Conservation (phyloP, 495 filamentous ascomycete genomes). For the Tirmania nivea region DNA sequence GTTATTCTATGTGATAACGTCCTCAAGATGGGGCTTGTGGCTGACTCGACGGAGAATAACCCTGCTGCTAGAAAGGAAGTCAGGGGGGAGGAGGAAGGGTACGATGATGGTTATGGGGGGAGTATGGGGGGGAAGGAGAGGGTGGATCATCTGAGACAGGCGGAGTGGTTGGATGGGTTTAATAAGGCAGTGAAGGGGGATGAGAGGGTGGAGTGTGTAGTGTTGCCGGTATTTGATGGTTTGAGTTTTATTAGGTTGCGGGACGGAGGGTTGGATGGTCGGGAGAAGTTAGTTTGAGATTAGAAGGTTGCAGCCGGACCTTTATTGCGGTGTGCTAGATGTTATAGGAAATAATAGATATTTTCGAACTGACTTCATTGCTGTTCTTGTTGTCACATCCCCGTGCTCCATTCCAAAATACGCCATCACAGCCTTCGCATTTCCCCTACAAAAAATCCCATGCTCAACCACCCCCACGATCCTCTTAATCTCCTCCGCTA, state of each 20-base stretch:
- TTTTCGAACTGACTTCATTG: no score
- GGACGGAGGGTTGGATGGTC: no score
- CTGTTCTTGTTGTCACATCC: slow-evolving; percentile 23
- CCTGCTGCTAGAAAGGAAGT: not conserved
- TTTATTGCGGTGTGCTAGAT: no score
- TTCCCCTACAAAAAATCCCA: slow-evolving; percentile 64
- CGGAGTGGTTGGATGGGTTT: slow-evolving; percentile 12
- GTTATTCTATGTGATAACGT: slow-evolving; percentile 20
- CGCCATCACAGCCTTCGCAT: slow-evolving; percentile 75
- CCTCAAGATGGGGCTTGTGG: slow-evolving; percentile 7
- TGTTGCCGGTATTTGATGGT: slow-evolving; percentile 21
- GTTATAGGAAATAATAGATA: no score
- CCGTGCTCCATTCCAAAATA: slow-evolving; percentile 89
- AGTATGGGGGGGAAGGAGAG: slow-evolving; percentile 1
- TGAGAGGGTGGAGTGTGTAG: slow-evolving; percentile 14
- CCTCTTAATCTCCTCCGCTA: slow-evolving; percentile 50
- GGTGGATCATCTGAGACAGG: no score
- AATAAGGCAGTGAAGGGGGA: slow-evolving; percentile 15
- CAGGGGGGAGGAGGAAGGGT: not conserved
- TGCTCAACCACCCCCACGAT: slow-evolving; percentile 82
- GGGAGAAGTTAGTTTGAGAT: no score
- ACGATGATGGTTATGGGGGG: not conserved
- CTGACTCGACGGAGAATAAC: slow-evolving; percentile 9
- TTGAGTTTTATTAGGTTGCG: slow-evolving; percentile 19
- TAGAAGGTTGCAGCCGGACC: no score